Evolutionary conservation across 208 protist species (phyloP).

Genomic region (Spongospora subterranea): DNA sequence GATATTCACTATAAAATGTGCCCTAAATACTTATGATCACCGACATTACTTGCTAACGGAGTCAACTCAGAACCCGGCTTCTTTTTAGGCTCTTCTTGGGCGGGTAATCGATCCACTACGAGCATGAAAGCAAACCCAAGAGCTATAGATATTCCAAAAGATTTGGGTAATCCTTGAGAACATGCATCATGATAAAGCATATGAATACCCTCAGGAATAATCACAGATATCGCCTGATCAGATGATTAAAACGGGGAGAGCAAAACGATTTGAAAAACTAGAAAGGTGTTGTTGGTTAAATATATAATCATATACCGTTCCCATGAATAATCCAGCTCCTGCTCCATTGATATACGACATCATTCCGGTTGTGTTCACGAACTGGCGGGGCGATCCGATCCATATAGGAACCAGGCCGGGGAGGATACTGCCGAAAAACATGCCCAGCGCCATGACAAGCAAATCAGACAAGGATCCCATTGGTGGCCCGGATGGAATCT

Average conservation of each 20-base stretch:
- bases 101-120: background rate
- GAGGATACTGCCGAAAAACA: background rate
- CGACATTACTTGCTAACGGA: background rate
- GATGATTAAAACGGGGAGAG: background rate
- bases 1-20: no score
- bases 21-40: background rate
- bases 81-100: background rate
- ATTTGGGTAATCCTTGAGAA: background rate
- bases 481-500: no score
- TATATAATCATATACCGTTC: background rate
- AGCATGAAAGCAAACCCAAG: slow-evolving; percentile 28
- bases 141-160: background rate
- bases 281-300: no score
- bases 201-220: slow-evolving; percentile 18
- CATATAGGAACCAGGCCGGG: slow-evolving; percentile 17
- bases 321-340: slow-evolving; percentile 20
- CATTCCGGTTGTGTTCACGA: no score
- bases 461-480: slow-evolving; percentile 1
- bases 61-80: background rate
- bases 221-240: background rate
- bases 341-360: background rate
- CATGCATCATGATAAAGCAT: background rate
- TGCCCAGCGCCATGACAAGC: background rate
- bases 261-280: background rate
- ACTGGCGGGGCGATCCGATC: background rate